Evolutionary conservation across 306 rosid species (phyloP).

Genomic region (Gillenia trifoliata): DNA sequence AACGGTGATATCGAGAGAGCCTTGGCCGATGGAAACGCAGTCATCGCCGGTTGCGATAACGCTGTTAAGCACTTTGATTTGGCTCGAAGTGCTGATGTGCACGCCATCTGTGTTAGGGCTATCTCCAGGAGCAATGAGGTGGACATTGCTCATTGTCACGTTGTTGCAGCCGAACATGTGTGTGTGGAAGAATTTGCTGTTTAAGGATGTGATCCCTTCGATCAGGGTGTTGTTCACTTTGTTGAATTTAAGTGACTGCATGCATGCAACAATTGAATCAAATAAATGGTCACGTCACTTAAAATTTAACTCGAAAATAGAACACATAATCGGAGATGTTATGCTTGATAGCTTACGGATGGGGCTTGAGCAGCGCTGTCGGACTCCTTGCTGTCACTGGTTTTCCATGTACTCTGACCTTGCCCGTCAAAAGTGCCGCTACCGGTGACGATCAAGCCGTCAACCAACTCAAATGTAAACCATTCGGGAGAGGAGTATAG

Average conservation of each 20-base stretch:
- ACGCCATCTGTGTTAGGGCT: constrained; percentile 90
- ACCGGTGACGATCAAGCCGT: constrained; percentile 44
- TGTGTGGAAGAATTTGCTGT: constrained; percentile 54
- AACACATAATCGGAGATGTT: not conserved
- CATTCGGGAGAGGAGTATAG: constrained; percentile 49
- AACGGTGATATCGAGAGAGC: constrained; percentile 19
- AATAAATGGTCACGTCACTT: not conserved
- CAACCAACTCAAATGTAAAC: constrained; percentile 39
- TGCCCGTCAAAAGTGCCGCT: constrained; percentile 65
- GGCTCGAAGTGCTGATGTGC: constrained; percentile 33
- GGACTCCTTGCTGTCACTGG: constrained; percentile 9
- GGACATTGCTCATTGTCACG: constrained; percentile 21
- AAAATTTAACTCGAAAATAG: not conserved
- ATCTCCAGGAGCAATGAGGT: constrained; percentile 39
- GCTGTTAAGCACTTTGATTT: constrained; percentile 27
- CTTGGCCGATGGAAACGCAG: constrained; percentile 63
- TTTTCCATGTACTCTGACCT: constrained; percentile 43
- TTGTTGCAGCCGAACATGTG: constrained; percentile 26
- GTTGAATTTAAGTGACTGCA: constrained; percentile 50
- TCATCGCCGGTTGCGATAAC: constrained; percentile 66
- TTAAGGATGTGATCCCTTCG: constrained; percentile 40
- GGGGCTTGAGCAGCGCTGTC: constrained; percentile 44
- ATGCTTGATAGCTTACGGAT: constrained; percentile 27
- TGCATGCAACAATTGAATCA: not conserved
- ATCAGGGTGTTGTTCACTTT: constrained; percentile 32